Conservation (phyloP, 2,329 filamentous ascomycete species). For the Arthrinium phaeospermum region DNA sequence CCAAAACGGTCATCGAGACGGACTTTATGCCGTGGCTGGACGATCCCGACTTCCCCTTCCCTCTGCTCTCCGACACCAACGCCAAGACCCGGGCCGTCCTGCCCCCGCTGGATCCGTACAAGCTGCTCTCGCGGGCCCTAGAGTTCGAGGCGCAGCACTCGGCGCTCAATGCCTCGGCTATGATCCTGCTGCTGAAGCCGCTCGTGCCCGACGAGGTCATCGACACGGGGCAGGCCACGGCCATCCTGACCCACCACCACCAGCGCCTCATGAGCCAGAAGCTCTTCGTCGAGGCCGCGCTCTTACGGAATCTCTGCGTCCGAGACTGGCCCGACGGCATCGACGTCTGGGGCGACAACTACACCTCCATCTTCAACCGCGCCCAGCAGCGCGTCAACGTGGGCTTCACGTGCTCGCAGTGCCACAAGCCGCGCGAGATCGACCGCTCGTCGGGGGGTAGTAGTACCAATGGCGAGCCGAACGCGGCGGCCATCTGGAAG, state of each 20-base stretch:
- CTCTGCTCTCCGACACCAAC: constrained; percentile 34
- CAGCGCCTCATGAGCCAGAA: constrained; percentile 63
- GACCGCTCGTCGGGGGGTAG: constrained; percentile 48
- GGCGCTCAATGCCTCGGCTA: constrained; percentile 64
- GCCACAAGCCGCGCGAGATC: constrained; percentile 61
- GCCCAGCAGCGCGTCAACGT: constrained; percentile 62
- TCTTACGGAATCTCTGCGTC: constrained; percentile 66
- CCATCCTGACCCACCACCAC: constrained; percentile 65
- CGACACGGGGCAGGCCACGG: constrained; percentile 59
- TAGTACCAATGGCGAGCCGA: constrained; percentile 34
- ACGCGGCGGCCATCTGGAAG: constrained; percentile 56
- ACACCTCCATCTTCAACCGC: constrained; percentile 57
- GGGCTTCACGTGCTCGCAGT: constrained; percentile 60
- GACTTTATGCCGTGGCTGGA: constrained; percentile 65
- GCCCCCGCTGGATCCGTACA: constrained; percentile 60
- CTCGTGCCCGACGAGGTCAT: constrained; percentile 61
- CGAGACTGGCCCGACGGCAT: constrained; percentile 60
- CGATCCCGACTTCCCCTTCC: constrained; percentile 62
- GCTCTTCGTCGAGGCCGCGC: constrained; percentile 64
- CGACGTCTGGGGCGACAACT: constrained; percentile 59
- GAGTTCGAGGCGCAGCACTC: constrained; percentile 62
- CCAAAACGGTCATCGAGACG: constrained; percentile 55
- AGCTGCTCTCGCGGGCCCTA: constrained; percentile 58
- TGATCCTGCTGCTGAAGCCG: constrained; percentile 64
- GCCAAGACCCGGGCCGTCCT: constrained; percentile 20